These are phyloP conservation scores for Nasturtium officinale DNA, from an alignment of 345 rosid species.

Conservation along the genomic window DNA sequence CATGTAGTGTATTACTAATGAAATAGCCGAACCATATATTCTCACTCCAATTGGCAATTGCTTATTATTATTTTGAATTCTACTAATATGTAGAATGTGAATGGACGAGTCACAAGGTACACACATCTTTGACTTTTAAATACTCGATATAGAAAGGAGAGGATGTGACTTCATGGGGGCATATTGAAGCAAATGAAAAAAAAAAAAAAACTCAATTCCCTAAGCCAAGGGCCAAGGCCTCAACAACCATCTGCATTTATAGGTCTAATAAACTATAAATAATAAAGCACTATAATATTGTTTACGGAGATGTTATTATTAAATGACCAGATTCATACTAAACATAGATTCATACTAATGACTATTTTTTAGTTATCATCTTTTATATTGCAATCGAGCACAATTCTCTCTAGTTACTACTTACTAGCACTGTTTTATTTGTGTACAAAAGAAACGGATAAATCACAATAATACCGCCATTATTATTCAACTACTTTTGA, in stretches of 20 bases:
- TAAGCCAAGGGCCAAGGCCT: not conserved
- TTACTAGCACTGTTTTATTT: not conserved
- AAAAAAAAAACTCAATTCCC: conserved; percentile 33
- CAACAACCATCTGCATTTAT: conserved; percentile 37
- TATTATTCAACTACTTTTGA: conserved; percentile 25
- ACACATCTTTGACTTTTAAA: conserved; percentile 30
- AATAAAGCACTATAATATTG: no score
- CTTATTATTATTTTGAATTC: not conserved
- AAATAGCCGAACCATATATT: not conserved
- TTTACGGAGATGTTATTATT: no score
- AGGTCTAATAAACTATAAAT: not conserved
- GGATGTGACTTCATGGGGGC: conserved; percentile 16
- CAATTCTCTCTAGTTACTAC: not conserved
- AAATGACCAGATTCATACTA: no score
- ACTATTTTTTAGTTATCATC: not conserved
- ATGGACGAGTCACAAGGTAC: conserved; percentile 21
- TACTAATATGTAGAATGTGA: conserved; percentile 1
- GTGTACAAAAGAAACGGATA: not conserved
- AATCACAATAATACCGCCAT: not conserved
- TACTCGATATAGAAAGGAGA: conserved; percentile 27
- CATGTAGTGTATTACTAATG: not conserved
- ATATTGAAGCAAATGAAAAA: not conserved
- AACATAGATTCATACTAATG: not conserved
- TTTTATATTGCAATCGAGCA: not conserved
- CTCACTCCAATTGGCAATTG: not conserved